Base-by-base conservation (phyloP, 495 filamentous ascomycete genomes). In the Talaromyces proteolyticus region DNA sequence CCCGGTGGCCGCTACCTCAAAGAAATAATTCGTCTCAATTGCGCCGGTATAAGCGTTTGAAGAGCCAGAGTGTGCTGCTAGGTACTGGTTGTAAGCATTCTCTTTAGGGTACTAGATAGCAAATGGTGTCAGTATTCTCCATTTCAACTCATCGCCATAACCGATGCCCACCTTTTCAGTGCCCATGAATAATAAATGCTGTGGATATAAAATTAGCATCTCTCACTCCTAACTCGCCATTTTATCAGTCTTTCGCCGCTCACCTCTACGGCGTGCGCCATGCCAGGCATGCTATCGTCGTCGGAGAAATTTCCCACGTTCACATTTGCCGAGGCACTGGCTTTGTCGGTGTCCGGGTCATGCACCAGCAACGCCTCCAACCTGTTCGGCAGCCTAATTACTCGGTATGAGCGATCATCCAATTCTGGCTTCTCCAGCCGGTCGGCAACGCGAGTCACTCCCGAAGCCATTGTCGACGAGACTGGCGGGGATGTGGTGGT, bases 1-100 rank as follows among this genome's bases (percentile, higher is more conserved):
- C 5, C 74, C 66, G 1, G 79, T 80, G 11, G 92, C 88, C 1
- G 88, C 88, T 43, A 97, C 85, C 58, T 99, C 93, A 61, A 97
- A 99, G 69, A 89, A 96, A 65, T 95, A 99, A 68, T 97, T 97
- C 38, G 94, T 99, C 52, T 91, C 91, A 2, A 91, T 96, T 2
- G 88, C 72, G 18, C 85, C 91, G 2, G 93, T 99, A 63, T 93
- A 97, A 8, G 93, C 93, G 65, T 99, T 99, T 17, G 92, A 95
- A 46, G 84, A 80, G 12, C 93, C 93, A 6, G 89, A 95, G 64
- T 95, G 85, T 24, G 86, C 75, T 36, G 90, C 85, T 42, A 99
- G 80, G 61, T 94, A 99, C 62, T 91, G 84, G 54, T 88, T 89
- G 72, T 99, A 99, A 52, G 81, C 93, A 63, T 99, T 99, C 70